Percentiles rank a stretch among this genome's conserved stretches.
Conservation (phyloP, 2,329 filamentous ascomycete genomes). For the Alternaria viburni region DNA sequence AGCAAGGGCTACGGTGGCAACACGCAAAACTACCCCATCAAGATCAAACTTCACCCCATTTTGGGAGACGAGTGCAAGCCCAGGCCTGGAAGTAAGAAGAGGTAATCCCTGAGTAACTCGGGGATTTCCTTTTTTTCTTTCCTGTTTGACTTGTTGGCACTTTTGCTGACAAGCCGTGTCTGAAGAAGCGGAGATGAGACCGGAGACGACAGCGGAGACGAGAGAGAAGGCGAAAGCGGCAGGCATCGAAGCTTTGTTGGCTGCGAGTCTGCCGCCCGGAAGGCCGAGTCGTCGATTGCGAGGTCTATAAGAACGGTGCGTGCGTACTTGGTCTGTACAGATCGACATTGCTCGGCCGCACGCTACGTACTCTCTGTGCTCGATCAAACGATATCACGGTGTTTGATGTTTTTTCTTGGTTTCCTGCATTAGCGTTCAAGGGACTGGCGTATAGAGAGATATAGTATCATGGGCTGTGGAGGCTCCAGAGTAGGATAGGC, state of each 20-base stretch:
- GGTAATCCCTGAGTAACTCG: constrained; percentile 35
- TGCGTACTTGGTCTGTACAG: background rate
- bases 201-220: background rate
- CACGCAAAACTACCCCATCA: constrained; percentile 63
- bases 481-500: background rate
- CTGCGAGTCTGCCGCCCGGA: background rate
- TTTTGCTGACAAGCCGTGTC: background rate
- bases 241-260: background rate
- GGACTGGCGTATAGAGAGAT: background rate
- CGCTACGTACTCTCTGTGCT: no score
- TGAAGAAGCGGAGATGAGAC: background rate
- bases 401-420: background rate
- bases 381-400: background rate
- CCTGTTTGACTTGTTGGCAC: background rate
- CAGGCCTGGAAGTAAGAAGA: constrained; percentile 55
- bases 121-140: background rate
- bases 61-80: constrained; percentile 59
- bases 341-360: background rate
- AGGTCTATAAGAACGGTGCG: background rate
- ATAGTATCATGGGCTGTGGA: background rate
- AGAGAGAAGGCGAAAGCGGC: background rate
- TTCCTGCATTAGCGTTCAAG: constrained; percentile 3
- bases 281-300: background rate
- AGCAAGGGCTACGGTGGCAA: constrained; percentile 93
- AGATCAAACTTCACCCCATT: constrained; percentile 59